A percentile compares a stretch with the other conserved stretches of the same genome.
phyloP scores from a whole-genome alignment of 768 basidiomycete genomes.

The Russula earlei region DNA sequence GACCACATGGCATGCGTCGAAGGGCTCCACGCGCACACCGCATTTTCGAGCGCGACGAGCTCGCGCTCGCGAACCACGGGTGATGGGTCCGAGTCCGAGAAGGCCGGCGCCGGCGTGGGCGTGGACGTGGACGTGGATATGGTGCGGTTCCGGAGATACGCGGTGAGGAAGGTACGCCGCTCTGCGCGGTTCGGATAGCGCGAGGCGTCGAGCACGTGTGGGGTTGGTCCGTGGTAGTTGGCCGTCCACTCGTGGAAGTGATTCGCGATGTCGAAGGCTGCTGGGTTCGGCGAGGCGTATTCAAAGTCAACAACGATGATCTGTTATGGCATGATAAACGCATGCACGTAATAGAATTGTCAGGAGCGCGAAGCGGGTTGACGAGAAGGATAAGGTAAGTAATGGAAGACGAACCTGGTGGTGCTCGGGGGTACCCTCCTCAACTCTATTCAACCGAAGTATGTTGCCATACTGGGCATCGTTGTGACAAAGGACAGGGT shows the following conservation, averaged over 20 bases:
- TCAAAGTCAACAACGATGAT: constrained; percentile 97
- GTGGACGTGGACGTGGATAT: too few relatives aligned
- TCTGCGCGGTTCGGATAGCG: constrained; percentile 66
- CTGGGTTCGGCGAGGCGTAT: constrained; percentile 87
- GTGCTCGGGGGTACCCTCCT: constrained; percentile 57
- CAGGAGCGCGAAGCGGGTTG: constrained; percentile 12
- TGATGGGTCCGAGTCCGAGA: constrained; percentile 19
- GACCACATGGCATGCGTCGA: constrained; percentile 90
- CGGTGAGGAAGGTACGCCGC: constrained; percentile 73
- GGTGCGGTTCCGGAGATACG: constrained; percentile 58
- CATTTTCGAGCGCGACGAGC: constrained; percentile 55
- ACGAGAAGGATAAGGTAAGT: neutral
- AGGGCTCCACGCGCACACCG: constrained; percentile 84
- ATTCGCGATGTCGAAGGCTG: constrained; percentile 93
- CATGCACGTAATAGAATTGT: constrained; percentile 6
- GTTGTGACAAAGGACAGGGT: constrained; percentile 81
- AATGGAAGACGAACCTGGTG: constrained; percentile 47
- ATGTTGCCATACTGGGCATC: constrained; percentile 96
- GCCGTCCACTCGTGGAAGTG: constrained; percentile 98
- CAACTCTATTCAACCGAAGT: constrained; percentile 52
- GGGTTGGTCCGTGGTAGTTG: constrained; percentile 66
- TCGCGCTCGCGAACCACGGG: constrained; percentile 31
- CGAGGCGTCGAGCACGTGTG: constrained; percentile 53
- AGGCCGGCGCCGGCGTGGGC: constrained; percentile 18
- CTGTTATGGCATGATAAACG: constrained; percentile 35